Evolutionary conservation across 2,329 filamentous ascomycete genomes (phyloP), one percentile per base, ranked within the genome.

Genomic region (Fusarium sp.): DNA sequence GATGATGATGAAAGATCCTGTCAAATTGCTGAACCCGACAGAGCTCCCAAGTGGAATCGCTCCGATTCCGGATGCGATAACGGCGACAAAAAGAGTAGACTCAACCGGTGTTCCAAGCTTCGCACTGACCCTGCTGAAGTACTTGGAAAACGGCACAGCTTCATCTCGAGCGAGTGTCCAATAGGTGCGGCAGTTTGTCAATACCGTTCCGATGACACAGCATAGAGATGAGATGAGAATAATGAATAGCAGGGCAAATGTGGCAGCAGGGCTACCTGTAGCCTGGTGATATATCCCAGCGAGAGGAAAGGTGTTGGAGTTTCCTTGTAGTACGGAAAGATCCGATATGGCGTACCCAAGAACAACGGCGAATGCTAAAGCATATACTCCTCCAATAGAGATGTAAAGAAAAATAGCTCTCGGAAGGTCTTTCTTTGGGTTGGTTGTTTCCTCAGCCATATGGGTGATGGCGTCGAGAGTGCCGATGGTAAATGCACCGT

Each of bases 1-100:
- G 26, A 74, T 70, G 14, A 73, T 74, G n/a, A 74, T 74, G 22
- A 74, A 74, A 0, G 72, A 74, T 6, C 72, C 72, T 0, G 72
- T 74, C 10, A 74, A 43, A 3, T 74, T 74, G 7, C 59, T 74
- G 41, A 74, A 74, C 0, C 72, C 72, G 1, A 72, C 72, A 1
- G 72, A 45, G 14, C 71, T 74, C 19, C 71, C 72, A 0, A 74
- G 48, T 0, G 72, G 72, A 9, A 74, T 74, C 1, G 71, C 72
- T 2, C 72, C 72, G 6, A 74, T 67, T 1, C 65, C 72, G 0
- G 71, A 71, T 0, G 72, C 69, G 13, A 74, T 37, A 6, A 73
- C 57, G 2, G 69, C 71, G 6, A 74, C 72, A 7, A 74, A 73
- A 0, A 74, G 45, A 8, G 69, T 73, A 3, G 72, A 51, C 22